Base-by-base conservation (phyloP, 805 yeast genomes). In the Hemisphaericaspora nanyangensis region DNA sequence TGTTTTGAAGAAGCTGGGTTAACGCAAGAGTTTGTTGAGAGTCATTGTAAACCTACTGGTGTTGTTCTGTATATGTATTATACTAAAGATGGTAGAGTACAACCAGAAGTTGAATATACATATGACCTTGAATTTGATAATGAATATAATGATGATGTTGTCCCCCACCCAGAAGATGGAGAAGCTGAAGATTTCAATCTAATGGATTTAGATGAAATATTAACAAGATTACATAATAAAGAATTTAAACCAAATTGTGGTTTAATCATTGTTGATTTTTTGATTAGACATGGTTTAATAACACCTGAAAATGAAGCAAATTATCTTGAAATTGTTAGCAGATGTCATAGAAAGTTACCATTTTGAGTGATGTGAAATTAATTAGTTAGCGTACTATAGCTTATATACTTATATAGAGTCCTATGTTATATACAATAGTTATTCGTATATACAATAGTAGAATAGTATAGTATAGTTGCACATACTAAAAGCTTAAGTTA, bases 181-280 rank as follows among this genome's bases (percentile, higher is more conserved):
- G 95, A 68, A 84, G 70, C 88, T 0, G 83, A 80, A 43, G 79
- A 76, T 43, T 93, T 93, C 59, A 52, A 61, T 41, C 65, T 90
- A 32, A 68, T 86, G 79, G 57, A 67, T 4, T 54, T 87, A 1
- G 77, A 71, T 3, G 82, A 85, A 45, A 77, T 86, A 1, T 44
- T 71, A 26, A 40, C 52, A 22, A 68, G 74, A n/a, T 51, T 91
- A 20, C 53, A 53, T 10, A 58, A 60, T 0, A 79, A 79, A 1
- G 79, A 82, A 51, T 93, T 93, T 67, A 93, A 91, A 60, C 95
- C 95, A 19, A 93, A 91, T 52, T 85, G 96, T 63, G 95, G 83
- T 0, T 62, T 79, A 24, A 68, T 85, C 22, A 70, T 89, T 12
- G 97, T 91, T 51, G 93, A 93, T 52, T 20, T 7, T 20, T 66